Evolutionary conservation across 2,329 filamentous ascomycete genomes (phyloP).

Genomic region (Lecanicillium sp.): DNA sequence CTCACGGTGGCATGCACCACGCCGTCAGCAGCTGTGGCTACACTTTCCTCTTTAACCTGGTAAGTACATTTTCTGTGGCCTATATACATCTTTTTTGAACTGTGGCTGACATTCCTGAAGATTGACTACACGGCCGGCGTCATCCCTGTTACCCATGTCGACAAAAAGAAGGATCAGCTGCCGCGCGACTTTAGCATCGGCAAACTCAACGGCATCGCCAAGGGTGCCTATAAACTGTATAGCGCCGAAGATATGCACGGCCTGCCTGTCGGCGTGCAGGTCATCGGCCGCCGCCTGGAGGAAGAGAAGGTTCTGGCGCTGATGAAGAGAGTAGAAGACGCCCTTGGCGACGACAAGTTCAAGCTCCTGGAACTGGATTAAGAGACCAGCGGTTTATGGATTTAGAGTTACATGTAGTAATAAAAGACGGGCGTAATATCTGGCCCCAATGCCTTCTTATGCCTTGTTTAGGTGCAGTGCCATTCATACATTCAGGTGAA

Average conservation of each 20-base stretch:
- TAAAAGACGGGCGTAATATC: no score
- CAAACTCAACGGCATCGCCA: constrained; percentile 69
- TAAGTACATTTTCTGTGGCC: no score
- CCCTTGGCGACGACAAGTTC: constrained; percentile 53
- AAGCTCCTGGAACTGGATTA: constrained; percentile 40
- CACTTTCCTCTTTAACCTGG: constrained; percentile 86
- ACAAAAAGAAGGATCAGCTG: constrained; percentile 58
- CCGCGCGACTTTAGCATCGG: constrained; percentile 52
- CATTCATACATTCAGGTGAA: no score
- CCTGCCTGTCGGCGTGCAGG: constrained; percentile 77
- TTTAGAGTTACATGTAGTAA: constrained; percentile 6
- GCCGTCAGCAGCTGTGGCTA: constrained; percentile 84
- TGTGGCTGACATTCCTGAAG: constrained; percentile 28
- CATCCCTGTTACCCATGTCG: constrained; percentile 78
- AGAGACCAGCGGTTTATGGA: no score
- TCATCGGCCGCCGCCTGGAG: constrained; percentile 71
- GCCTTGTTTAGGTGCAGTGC: no score
- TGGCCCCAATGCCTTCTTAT: constrained; percentile 14
- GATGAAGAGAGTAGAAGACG: constrained; percentile 73
- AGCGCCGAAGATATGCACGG: constrained; percentile 78
- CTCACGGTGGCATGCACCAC: constrained; percentile 78
- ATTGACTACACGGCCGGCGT: constrained; percentile 82
- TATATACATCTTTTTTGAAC: no score
- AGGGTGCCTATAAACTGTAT: constrained; percentile 80
- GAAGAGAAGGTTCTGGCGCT: constrained; percentile 81